Conservation (phyloP, 2,329 filamentous ascomycete genomes). For the Diaporthe helianthi region DNA sequence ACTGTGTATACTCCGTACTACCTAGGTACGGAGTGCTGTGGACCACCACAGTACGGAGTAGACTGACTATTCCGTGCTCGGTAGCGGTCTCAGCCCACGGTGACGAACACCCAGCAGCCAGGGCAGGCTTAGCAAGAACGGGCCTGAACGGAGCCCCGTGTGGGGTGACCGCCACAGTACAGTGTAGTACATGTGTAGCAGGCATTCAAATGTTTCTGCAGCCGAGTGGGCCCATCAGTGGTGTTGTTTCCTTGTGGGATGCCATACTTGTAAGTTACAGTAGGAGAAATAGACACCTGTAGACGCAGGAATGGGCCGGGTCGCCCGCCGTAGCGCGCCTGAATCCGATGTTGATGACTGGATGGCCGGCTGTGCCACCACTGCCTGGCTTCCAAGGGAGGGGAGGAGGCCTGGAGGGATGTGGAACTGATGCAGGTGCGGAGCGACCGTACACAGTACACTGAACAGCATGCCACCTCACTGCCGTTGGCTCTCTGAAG, state of each 20-base stretch:
- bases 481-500: conserved; percentile 9
- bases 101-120: conserved; percentile 1
- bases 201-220: conserved; percentile 11
- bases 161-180: background rate
- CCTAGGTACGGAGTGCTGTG: too few species aligned
- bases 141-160: conserved; percentile 16
- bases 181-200: too few species aligned
- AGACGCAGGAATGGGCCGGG: conserved; percentile 12
- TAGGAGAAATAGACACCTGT: background rate
- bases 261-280: background rate
- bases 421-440: conserved; percentile 25
- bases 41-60: too few species aligned
- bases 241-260: conserved; percentile 23
- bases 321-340: conserved; percentile 24
- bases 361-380: background rate
- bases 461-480: conserved; percentile 18
- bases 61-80: too few species aligned
- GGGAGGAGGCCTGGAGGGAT: conserved; percentile 16
- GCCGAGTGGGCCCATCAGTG: conserved; percentile 16
- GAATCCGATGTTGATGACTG: background rate
- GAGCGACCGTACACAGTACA: conserved; percentile 29
- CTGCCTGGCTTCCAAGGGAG: background rate
- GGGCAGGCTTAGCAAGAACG: conserved; percentile 11
- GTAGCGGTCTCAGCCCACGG: conserved; percentile 5
- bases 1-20: too few species aligned